These are phyloP conservation scores for Diaporthe velutina DNA, from an alignment of 2,329 filamentous ascomycete species.

Conservation along the genomic window DNA sequence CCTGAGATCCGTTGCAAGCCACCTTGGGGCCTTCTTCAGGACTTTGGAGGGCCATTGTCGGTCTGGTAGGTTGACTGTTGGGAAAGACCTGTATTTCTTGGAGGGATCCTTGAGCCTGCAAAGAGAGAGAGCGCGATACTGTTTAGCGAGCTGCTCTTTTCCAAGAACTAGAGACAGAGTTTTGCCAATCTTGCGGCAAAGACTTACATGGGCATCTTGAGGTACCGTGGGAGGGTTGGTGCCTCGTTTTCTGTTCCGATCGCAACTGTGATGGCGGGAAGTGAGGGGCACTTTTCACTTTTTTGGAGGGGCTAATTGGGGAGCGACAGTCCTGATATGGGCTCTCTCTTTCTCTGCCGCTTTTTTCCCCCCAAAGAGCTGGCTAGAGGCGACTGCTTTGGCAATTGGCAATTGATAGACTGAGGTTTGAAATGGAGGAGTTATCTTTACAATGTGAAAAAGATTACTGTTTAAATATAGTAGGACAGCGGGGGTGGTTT, in stretches of 20 bases:
- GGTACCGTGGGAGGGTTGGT: slow-evolving; percentile 15
- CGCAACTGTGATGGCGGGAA: not conserved
- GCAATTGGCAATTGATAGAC: not conserved
- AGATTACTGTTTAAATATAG: not conserved
- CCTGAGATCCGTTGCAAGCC: slow-evolving; percentile 89
- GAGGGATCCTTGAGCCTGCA: slow-evolving; percentile 80
- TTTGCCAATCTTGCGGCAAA: not conserved
- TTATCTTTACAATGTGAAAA: not conserved
- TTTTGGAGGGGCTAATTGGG: slow-evolving; percentile 15
- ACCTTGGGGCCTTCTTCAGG: slow-evolving; percentile 87
- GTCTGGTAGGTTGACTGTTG: slow-evolving; percentile 74
- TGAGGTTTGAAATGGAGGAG: not conserved
- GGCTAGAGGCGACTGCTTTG: not conserved
- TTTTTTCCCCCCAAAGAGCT: too few relatives aligned
- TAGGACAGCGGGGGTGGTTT: not conserved
- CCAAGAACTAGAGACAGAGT: not conserved
- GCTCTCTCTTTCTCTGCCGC: not conserved
- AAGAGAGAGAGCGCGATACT: slow-evolving; percentile 2
- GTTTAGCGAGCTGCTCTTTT: slow-evolving; percentile 15
- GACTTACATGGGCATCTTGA: slow-evolving; percentile 51
- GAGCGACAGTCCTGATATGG: not conserved
- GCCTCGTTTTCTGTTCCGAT: slow-evolving; percentile 5
- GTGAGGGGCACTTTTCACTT: slow-evolving; percentile 29
- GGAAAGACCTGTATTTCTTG: slow-evolving; percentile 81
- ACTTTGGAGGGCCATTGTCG: slow-evolving; percentile 87